Evolutionary conservation across 2,329 filamentous ascomycete species (phyloP).

Genomic region (Proliferodiscus dingleyae): DNA sequence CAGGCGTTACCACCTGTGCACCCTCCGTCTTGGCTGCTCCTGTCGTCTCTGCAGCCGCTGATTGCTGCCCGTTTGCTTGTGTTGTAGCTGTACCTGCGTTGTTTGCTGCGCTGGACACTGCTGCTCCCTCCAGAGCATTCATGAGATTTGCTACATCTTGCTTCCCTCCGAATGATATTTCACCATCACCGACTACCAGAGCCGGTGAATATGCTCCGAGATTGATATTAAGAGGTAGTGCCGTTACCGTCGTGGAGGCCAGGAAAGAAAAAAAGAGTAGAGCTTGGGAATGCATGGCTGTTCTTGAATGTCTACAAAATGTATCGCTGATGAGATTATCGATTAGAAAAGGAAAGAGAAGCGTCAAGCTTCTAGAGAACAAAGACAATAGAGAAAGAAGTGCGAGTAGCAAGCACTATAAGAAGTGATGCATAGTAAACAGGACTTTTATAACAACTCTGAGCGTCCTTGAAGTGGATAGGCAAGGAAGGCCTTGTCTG

Average conservation of each 20-base stretch:
- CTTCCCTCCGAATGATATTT: slow-evolving; percentile 43
- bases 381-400: slow-evolving; percentile 14
- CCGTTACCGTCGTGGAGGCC: slow-evolving; percentile 26
- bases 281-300: slow-evolving; percentile 26
- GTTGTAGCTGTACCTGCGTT: slow-evolving; percentile 28
- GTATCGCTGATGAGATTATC: slow-evolving; percentile 15
- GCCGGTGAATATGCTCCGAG: slow-evolving; percentile 18
- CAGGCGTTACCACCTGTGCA: slow-evolving; percentile 10
- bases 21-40: slow-evolving; percentile 13
- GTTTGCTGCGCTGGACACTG: slow-evolving; percentile 36
- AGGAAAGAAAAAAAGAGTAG: slow-evolving; percentile 31
- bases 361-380: slow-evolving; percentile 27
- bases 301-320: slow-evolving; percentile 6
- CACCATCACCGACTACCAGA: slow-evolving; percentile 38
- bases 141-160: slow-evolving; percentile 42
- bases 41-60: slow-evolving; percentile 17
- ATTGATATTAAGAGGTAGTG: slow-evolving; percentile 25
- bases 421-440: slow-evolving; percentile 11
- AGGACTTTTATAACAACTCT: slow-evolving; percentile 20
- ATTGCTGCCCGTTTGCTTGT: slow-evolving; percentile 25
- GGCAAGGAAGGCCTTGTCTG: slow-evolving; percentile 9
- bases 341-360: slow-evolving; percentile 15
- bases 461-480: slow-evolving; percentile 4
- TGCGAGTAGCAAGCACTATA: slow-evolving; percentile 24
- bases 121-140: slow-evolving; percentile 43